phyloP scores from a whole-genome alignment of 768 basidiomycete species.

The Boletus insuetus region DNA sequence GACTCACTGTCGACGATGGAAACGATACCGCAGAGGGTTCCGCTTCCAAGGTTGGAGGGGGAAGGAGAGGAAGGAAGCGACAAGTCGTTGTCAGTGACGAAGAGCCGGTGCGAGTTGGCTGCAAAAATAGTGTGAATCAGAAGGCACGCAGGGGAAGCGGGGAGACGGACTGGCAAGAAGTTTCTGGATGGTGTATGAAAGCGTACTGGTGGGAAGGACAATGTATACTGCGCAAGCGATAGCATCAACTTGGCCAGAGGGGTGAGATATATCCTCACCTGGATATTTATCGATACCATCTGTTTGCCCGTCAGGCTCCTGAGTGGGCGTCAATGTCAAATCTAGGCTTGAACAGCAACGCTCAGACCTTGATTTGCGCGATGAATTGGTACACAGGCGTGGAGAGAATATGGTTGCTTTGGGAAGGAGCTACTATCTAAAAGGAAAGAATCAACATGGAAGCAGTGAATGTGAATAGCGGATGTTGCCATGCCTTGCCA shows the following conservation, averaged over 20 bases:
- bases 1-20: constrained; percentile 77
- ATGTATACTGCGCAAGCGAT: constrained; percentile 58
- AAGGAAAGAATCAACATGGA: not conserved
- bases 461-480: not conserved
- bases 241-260: not conserved
- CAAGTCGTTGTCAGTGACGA: constrained; percentile 63
- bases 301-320: constrained; percentile 72
- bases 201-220: constrained; percentile 58
- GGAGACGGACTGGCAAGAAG: constrained; percentile 69
- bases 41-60: constrained; percentile 33
- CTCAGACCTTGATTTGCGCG: constrained; percentile 62
- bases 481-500: constrained; percentile 51
- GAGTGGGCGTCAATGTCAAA: constrained; percentile 2
- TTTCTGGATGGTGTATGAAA: constrained; percentile 75
- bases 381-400: constrained; percentile 70
- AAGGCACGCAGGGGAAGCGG: not conserved
- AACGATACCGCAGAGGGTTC: constrained; percentile 68
- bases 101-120: constrained; percentile 81
- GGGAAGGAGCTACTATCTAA: constrained; percentile 75
- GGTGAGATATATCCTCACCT: constrained; percentile 38
- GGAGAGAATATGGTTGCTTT: constrained; percentile 74
- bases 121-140: not conserved
- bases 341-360: not conserved
- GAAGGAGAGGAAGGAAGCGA: constrained; percentile 48
- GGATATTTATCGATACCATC: constrained; percentile 81